Conservation (phyloP, 257 asterid species). For the Agastache rugosa region DNA sequence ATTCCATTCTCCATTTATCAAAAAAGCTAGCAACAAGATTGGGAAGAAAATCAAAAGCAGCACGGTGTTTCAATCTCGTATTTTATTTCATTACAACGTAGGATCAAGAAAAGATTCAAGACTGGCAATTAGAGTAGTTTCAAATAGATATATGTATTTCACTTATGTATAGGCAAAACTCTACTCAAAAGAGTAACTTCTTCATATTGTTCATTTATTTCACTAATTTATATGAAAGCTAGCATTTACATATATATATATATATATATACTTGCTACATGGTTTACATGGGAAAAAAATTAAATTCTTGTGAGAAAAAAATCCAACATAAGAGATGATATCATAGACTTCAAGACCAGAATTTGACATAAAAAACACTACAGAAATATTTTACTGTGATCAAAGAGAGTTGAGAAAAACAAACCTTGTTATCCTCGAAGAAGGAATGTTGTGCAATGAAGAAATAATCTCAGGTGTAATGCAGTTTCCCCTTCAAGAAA, state of each 20-base stretch:
- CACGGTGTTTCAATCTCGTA: background rate
- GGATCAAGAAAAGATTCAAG: too few species aligned
- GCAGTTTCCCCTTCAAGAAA: slow-evolving; percentile 46
- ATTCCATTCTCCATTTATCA: background rate
- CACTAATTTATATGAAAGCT: too few species aligned
- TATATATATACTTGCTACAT: too few species aligned
- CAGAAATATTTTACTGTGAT: too few species aligned
- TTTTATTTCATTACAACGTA: background rate
- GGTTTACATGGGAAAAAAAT: background rate
- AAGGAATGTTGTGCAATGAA: slow-evolving; percentile 37
- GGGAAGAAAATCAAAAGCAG: background rate
- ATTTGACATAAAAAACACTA: background rate
- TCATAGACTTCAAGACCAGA: background rate
- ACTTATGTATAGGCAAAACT: too few species aligned
- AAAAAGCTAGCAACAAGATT: background rate
- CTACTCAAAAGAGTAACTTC: background rate
- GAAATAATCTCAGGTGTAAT: slow-evolving; percentile 35
- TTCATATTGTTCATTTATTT: background rate
- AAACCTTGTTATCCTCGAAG: slow-evolving; percentile 36
- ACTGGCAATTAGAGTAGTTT: too few species aligned
- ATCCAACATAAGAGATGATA: background rate
- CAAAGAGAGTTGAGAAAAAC: background rate
- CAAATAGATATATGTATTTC: too few species aligned
- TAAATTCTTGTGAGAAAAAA: background rate
- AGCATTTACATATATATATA: too few species aligned